These are phyloP conservation scores for Myriosclerotinia duriaeana DNA, from an alignment of 2,329 filamentous ascomycete species.

Conservation along the genomic window DNA sequence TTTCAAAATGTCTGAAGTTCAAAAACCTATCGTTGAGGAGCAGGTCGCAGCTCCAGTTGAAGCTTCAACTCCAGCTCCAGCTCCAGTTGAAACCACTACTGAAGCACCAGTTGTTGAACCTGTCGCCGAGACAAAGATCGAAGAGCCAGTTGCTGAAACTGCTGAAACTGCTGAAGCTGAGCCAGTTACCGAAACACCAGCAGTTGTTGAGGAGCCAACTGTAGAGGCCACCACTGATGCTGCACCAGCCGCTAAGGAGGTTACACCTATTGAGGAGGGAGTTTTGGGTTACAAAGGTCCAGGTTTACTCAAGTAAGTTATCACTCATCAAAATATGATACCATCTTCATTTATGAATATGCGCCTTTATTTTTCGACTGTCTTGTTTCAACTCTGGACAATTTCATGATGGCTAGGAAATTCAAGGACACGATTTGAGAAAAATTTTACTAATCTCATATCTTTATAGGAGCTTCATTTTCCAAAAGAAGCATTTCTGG, in stretches of 20 bases:
- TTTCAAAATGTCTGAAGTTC: conserved; percentile 58
- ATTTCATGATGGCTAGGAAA: not conserved
- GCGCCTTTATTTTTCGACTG: not conserved
- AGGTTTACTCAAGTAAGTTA: conserved; percentile 74
- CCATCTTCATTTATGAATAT: not conserved
- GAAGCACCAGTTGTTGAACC: conserved; percentile 48
- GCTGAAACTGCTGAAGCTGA: conserved; percentile 39
- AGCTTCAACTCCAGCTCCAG: conserved; percentile 34
- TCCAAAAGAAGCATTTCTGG: conserved; percentile 92
- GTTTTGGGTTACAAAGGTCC: conserved; percentile 86
- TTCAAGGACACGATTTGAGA: not conserved
- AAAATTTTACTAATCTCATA: conserved; percentile 15
- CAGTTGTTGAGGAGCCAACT: conserved; percentile 39
- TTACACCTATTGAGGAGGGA: conserved; percentile 63
- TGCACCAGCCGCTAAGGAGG: conserved; percentile 46
- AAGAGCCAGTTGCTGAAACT: conserved; percentile 49
- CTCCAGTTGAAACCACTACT: conserved; percentile 30
- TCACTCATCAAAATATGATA: not conserved
- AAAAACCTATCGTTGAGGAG: conserved; percentile 63
- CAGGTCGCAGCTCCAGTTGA: conserved; percentile 40
- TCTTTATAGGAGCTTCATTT: conserved; percentile 68
- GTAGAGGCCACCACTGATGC: conserved; percentile 56
- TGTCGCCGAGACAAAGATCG: conserved; percentile 40
- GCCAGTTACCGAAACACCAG: conserved; percentile 43
- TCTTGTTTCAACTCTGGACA: not conserved